These are phyloP conservation scores for Nicotiana knightiana DNA, from an alignment of 257 asterid species.

Conservation along the genomic window DNA sequence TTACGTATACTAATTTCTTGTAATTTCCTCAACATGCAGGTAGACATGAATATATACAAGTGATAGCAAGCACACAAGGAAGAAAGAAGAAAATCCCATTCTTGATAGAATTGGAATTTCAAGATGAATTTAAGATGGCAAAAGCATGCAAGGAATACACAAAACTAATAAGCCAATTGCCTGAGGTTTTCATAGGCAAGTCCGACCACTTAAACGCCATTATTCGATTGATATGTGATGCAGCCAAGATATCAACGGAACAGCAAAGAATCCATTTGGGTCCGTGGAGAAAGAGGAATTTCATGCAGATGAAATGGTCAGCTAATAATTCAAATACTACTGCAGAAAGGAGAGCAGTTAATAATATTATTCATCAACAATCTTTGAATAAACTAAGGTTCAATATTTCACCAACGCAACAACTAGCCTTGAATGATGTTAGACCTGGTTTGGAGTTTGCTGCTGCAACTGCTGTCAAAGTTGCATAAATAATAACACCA, in stretches of 20 bases:
- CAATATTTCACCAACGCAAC: neutral
- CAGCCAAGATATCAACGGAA: constrained; percentile 42
- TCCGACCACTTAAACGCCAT: constrained; percentile 36
- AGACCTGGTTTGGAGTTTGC: neutral
- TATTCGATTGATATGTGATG: constrained; percentile 41
- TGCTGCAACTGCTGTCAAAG: neutral
- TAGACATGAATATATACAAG: constrained; percentile 54
- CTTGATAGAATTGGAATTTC: constrained; percentile 42
- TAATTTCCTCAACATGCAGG: constrained; percentile 16
- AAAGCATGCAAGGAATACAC: constrained; percentile 40
- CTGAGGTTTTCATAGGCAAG: constrained; percentile 42
- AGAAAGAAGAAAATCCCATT: constrained; percentile 32
- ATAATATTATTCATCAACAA: neutral
- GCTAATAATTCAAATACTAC: neutral
- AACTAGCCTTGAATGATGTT: neutral
- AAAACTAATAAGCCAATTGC: constrained; percentile 29
- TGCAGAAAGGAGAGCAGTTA: neutral
- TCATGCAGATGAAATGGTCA: constrained; percentile 54
- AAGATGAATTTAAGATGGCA: constrained; percentile 51
- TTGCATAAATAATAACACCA: neutral
- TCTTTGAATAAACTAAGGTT: neutral
- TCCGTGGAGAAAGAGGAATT: constrained; percentile 49
- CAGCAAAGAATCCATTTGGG: constrained; percentile 44
- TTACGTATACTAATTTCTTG: no score
- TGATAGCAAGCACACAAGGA: constrained; percentile 34